A percentile compares a stretch with the other conserved stretches of the same genome.
phyloP scores from a whole-genome alignment of 208 protist species.

The Leishmania guyanensis region DNA sequence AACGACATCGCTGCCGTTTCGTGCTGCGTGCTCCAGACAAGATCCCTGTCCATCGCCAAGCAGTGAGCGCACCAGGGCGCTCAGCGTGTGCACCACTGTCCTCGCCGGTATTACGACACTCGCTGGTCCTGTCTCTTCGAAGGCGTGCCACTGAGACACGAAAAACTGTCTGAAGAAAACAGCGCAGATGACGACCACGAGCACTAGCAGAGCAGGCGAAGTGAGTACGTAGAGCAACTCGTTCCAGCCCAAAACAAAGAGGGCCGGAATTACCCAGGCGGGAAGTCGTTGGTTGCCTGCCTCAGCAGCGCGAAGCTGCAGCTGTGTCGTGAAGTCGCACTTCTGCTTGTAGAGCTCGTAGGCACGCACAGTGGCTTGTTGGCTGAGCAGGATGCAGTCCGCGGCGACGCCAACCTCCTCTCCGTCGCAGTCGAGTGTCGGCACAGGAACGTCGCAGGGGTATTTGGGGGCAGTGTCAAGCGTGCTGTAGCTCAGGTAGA shows the following conservation, averaged over 20 bases:
- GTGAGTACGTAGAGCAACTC: constrained; percentile 82
- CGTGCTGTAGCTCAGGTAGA: constrained; percentile 63
- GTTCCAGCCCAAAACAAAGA: constrained; percentile 81
- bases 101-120: constrained; percentile 60
- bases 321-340: constrained; percentile 83
- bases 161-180: constrained; percentile 77
- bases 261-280: constrained; percentile 71
- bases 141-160: constrained; percentile 70
- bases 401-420: constrained; percentile 28
- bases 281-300: constrained; percentile 62
- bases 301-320: constrained; percentile 75
- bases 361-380: constrained; percentile 51
- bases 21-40: background rate
- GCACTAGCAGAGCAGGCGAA: constrained; percentile 63
- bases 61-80: constrained; percentile 26
- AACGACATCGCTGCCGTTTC: constrained; percentile 10
- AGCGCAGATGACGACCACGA: constrained; percentile 45
- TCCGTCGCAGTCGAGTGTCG: constrained; percentile 15
- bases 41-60: background rate
- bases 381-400: constrained; percentile 65
- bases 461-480: constrained; percentile 45
- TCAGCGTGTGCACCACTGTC: constrained; percentile 11
- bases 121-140: constrained; percentile 72
- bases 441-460: constrained; percentile 41
- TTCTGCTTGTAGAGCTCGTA: constrained; percentile 80